Conservation (phyloP, 2,329 filamentous ascomycete species). For the Penicillium expansum region DNA sequence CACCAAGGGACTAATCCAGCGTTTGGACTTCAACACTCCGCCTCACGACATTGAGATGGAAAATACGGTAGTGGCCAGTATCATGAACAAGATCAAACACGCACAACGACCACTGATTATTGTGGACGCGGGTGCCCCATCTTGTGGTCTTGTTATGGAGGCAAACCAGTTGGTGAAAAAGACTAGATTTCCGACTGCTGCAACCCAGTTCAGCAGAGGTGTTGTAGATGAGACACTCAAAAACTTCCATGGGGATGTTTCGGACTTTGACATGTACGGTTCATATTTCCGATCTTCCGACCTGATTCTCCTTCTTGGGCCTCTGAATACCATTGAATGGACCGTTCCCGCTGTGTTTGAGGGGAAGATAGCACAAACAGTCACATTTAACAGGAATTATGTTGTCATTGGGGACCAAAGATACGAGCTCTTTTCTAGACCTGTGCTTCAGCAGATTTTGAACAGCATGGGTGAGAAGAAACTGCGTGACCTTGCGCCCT, state of each 20-base stretch:
- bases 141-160: neutral
- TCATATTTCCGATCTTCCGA: neutral
- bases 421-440: neutral
- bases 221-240: neutral
- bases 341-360: neutral
- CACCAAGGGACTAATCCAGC: neutral
- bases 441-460: neutral
- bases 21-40: neutral
- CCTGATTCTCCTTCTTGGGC: neutral
- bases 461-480: neutral
- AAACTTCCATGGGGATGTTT: neutral
- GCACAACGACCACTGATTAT: neutral
- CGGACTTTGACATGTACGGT: neutral
- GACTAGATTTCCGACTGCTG: neutral
- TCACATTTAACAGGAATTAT: neutral
- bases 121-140: neutral
- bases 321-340: neutral
- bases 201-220: neutral
- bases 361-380: neutral
- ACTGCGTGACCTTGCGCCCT: neutral
- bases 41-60: neutral
- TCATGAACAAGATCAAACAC: neutral
- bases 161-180: neutral
- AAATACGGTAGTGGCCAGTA: neutral
- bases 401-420: neutral